Base-by-base conservation (phyloP, 768 basidiomycete genomes). In the Boletellus ananas region DNA sequence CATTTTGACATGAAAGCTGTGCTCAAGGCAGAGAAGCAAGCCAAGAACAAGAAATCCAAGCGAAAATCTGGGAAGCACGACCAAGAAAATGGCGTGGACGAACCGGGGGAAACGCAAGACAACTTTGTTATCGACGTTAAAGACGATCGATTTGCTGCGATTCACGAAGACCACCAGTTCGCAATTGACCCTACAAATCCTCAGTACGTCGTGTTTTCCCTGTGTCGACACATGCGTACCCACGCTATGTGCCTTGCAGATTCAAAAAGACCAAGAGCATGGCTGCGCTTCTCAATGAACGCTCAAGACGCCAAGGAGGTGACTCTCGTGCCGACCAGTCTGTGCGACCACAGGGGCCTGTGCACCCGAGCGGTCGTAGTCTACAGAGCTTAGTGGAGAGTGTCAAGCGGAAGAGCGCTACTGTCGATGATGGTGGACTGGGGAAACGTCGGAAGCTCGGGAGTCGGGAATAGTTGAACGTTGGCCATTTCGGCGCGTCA, bases 141-240 rank as follows among this genome's bases (percentile, higher is more conserved):
- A 58, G 96, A 99, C 61, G 80, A 85, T 10, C 85, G 96, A 14
- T 98, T 98, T 77, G 81, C 81, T 63, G 85, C 79, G 18, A 63
- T 98, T 38, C 88, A 93, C 59, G 91, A 96, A 58, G 87, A 97
- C 61, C 84, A 90, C 59, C 80, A 85, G 29, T 98, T 90, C 57
- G 94, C 95, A 0, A 94, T 99, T 57, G 96, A 99, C 68, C 95
- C 96, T 17, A 89, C 82, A 46, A 90, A 97, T 70, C 93, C 95
- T 65, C 90, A 85, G 95, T 96, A 63, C 56, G 93, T 77, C 16
- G 0, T 20, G 27, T 49, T 34, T 31, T 38, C 10, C 12, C 7
- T 25, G 7, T 25, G 37, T 17, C 11, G 9, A 9, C 13, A 20
- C 31, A 27, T 41, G 33, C 18, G 13, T 10, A n/a, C 16, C 33